Evolutionary conservation across 2,329 filamentous ascomycete genomes (phyloP).

Genomic region (Ophiostoma sp.): DNA sequence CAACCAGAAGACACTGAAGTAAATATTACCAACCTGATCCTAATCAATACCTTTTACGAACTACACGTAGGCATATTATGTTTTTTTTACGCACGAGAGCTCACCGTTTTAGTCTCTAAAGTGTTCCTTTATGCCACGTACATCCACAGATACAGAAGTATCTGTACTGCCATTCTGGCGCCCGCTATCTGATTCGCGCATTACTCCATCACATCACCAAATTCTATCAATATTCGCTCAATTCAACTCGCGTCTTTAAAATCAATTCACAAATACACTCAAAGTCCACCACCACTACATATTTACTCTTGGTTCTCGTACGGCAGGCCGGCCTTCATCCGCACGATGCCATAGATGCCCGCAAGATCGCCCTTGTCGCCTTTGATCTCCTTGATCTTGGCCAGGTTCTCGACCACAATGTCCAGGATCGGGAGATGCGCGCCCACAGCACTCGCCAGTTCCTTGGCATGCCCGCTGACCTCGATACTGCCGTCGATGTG

Average conservation of each 20-base stretch:
- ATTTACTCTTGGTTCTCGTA: background rate
- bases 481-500: slow-evolving; percentile 7
- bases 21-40: background rate
- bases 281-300: background rate
- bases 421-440: background rate
- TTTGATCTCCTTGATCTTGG: slow-evolving; percentile 5
- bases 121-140: background rate
- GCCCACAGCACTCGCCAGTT: background rate
- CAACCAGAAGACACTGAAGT: background rate
- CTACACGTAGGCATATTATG: too few species aligned
- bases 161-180: too few species aligned
- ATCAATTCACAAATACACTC: background rate
- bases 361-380: slow-evolving; percentile 11
- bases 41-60: background rate
- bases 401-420: slow-evolving; percentile 1
- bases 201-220: background rate
- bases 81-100: too few species aligned
- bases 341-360: background rate
- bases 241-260: background rate
- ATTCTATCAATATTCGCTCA: background rate
- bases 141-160: background rate
- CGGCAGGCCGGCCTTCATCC: background rate
- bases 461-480: background rate
- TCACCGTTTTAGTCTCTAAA: too few species aligned
- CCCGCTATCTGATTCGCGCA: background rate